These are phyloP conservation scores for Cubamyces lactineus DNA, from an alignment of 768 basidiomycete genomes.

Conservation along the genomic window DNA sequence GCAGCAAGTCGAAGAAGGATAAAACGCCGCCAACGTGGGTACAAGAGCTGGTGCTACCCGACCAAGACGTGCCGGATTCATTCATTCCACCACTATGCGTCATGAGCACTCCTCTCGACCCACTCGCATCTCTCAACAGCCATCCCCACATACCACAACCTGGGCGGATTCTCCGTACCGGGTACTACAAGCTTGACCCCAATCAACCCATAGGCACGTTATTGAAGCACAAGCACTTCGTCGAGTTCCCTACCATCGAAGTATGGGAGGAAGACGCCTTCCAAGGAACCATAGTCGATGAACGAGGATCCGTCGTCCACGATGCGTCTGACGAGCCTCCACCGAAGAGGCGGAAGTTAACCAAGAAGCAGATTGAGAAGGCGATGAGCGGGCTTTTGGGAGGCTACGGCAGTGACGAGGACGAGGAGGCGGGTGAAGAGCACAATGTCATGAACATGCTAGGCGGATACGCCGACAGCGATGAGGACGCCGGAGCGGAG, in stretches of 20 bases:
- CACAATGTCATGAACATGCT: conserved; percentile 43
- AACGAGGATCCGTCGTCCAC: conserved; percentile 47
- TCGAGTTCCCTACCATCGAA: conserved; percentile 85
- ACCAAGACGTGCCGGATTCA: conserved; percentile 57
- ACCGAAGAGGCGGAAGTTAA: conserved; percentile 61
- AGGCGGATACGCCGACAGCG: conserved; percentile 56
- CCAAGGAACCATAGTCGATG: conserved; percentile 59
- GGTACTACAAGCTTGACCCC: conserved; percentile 63
- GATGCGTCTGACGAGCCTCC: conserved; percentile 39
- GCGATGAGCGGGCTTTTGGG: conserved; percentile 61
- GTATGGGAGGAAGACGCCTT: conserved; percentile 69
- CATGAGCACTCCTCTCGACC: conserved; percentile 49
- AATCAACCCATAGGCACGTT: conserved; percentile 47
- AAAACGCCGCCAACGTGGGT: conserved; percentile 57
- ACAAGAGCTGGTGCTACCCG: conserved; percentile 51
- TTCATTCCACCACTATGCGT: conserved; percentile 64
- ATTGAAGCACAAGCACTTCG: conserved; percentile 66
- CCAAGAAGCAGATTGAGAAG: conserved; percentile 52
- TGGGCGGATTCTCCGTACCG: conserved; percentile 32
- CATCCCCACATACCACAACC: conserved; percentile 21
- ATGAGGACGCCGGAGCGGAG: conserved; percentile 27
- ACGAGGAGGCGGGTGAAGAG: conserved; percentile 39
- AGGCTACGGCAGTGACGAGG: conserved; percentile 59
- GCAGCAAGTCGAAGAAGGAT: conserved; percentile 48
- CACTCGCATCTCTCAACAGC: conserved; percentile 32